Base-by-base conservation (phyloP, 179 eudicot genomes). In the Gypsophila paniculata region DNA sequence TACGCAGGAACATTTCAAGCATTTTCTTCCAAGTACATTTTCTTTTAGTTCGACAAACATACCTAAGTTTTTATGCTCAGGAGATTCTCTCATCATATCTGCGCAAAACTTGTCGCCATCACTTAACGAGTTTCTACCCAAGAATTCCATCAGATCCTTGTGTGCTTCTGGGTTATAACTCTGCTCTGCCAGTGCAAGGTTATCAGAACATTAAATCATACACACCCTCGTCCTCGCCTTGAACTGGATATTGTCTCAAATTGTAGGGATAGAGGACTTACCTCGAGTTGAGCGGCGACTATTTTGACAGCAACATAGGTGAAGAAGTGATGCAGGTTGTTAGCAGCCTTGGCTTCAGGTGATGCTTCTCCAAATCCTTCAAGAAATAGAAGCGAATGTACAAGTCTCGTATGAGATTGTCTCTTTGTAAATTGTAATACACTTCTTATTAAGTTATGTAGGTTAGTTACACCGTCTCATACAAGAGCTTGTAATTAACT, bases 331-430 rank as follows among this genome's bases (percentile, higher is more conserved):
- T 93, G 98, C 53, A 93, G 88, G 73, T 93, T 83, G 29, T 73
- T 81, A 15, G 97, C 96, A 72, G 96, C 97, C 79, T 84, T 89
- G 39, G 88, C 85, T 84, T 93, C 98, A 48, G 97, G 98, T 9
- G 98, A 87, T 68, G 96, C 90, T 79, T 91, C 91, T 72, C 97
- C 98, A 69, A 88, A 91, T 39, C 97, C 97, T 93, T 76, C 73
- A 85, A 49, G 11, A 52, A 65, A 26, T 0, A 0, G 14, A 48
- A 11, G 39, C 6, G 36, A 44, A 3, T 19, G 8, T 15, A 29
- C 26, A 2, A 29, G 14, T 57, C 21, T 18, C 23, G 9, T 6
- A 18, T n/a, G 9, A 19, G 8, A 53, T 3, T 8, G 25, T 19
- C 17, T 52, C 17, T 46, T 46, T 10, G 9, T 46, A 0, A 46